phyloP scores from a whole-genome alignment of 2,329 filamentous ascomycete genomes.

The Fusarium aywerte region DNA sequence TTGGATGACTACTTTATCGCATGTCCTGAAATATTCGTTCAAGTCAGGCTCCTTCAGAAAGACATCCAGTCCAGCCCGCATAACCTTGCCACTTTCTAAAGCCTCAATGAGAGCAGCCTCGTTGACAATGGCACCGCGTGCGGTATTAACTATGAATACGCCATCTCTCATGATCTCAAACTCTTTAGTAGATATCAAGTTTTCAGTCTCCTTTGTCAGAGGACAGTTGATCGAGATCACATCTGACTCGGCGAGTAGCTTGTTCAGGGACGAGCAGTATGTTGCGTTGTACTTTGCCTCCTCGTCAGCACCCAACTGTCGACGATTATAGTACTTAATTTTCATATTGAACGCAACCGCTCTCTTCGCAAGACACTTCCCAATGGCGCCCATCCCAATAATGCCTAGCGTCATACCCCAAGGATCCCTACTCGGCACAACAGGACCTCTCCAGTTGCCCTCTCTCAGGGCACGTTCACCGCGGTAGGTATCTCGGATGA shows the following conservation, averaged over 20 bases:
- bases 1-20: constrained; percentile 56
- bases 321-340: constrained; percentile 58
- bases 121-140: constrained; percentile 61
- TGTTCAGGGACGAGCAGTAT: constrained; percentile 52
- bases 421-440: constrained; percentile 55
- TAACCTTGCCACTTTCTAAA: constrained; percentile 58
- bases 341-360: constrained; percentile 56
- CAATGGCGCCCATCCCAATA: constrained; percentile 61
- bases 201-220: constrained; percentile 53
- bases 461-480: constrained; percentile 52
- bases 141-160: constrained; percentile 61
- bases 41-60: constrained; percentile 57
- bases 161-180: constrained; percentile 61
- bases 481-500: constrained; percentile 57
- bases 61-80: constrained; percentile 61
- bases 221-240: constrained; percentile 56
- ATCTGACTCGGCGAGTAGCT: constrained; percentile 55
- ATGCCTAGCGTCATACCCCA: constrained; percentile 59
- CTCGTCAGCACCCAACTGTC: constrained; percentile 47
- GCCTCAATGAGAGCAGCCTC: constrained; percentile 60
- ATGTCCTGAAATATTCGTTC: constrained; percentile 53
- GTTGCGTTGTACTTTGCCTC: constrained; percentile 51
- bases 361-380: constrained; percentile 55
- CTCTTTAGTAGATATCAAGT: constrained; percentile 53
- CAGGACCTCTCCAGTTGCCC: constrained; percentile 53